Base-by-base conservation (phyloP, 139 green algal species). In the Protoeuglena noctilucae region DNA sequence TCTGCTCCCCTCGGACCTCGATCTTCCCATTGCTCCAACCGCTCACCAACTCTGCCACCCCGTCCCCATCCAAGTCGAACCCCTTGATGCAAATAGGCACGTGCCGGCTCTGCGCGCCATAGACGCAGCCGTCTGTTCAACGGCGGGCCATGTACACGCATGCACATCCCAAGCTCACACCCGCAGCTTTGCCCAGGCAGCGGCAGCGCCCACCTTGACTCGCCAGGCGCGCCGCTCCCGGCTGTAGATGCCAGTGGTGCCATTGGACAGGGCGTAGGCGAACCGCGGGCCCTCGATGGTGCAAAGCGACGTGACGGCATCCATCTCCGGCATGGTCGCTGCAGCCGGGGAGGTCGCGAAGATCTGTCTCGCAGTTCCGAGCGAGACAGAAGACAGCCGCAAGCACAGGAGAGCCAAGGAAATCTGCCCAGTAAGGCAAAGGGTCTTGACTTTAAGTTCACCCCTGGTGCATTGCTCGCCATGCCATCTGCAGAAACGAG, bases 11-110 rank as follows among this genome's bases (percentile, higher is more conserved):
- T 1, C 80, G 54, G 24, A 81, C 43, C 43, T 21, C 43, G 22
- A 88, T 63, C 62, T 73, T 73, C 18, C 81, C 81, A 46, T 80
- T 86, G 31, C 72, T 79, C 81, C 81, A 90, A n/a, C 78, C 81
- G 46, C 63, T 77, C 61, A 87, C 67, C 17, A 87, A 53, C 69
- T 86, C 74, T 9, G 57, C 56, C 16, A 77, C 19, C 1, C 77
- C 77, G 49, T 87, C 79, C 0, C 63, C 71, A 53, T 83, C 70
- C 41, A 86, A 55, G 63, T 90, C 79, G 49, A 76, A 80, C 6
- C 53, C 34, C 19, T 53, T 48, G 0, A 90, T 54, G 17, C 56
- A 58, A 24, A 51, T 68, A 39, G 79, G 64, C 49, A 50, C 71
- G 63, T 82, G 75, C 29, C 79, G 79, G n/a, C n/a, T n/a, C n/a